Evolutionary conservation across 441 rosid species (phyloP), one percentile per base, ranked within the genome.

Genomic region (Arabidopsis hybrid): DNA sequence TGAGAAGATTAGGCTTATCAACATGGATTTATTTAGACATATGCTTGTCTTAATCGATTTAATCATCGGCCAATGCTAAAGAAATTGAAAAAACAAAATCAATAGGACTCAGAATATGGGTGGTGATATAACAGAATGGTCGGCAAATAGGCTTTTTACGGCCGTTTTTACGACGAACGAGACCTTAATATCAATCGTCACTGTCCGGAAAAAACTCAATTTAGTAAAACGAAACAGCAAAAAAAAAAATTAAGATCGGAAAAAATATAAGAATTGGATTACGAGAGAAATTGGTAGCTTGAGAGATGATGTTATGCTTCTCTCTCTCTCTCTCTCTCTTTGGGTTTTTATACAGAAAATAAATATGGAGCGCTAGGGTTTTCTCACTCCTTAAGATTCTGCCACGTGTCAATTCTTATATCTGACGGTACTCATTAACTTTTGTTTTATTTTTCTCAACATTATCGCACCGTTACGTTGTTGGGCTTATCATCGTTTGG

Each of bases 121-220:
- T 89, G 96, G 95, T 90, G 95, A 90, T 92, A 89, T 90, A 92
- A 74, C 97, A 93, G 95, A 72, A 75, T 93, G 94, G 95, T 93
- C 98, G 94, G 83, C 98, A 87, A 72, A 77, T 60, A 35, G 18
- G 55, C 59, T 12, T 58, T 36, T 77, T 43, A 72, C 78, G 89
- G 96, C 91, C 72, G 42, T 52, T 76, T 8, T 87, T 93, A 93
- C 91, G 97, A 91, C 96, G 97, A 93, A 91, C 98, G 95, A 93
- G 96, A 93, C 97, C 98, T 81, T 81, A 60, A 57, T 69, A 34
- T 57, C 51, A 83, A 81, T 93, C 97, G 81, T 89, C 97, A 89
- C 85, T 59, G 92, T 87, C 97, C 91, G 16, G 46, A 4, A 1
- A 32, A 13, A 45, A 11, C 2, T 35, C 11, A 49, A 40, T 7